Evolutionary conservation across 2,329 filamentous ascomycete genomes (phyloP).

Genomic region (Pleomassaria siparia): DNA sequence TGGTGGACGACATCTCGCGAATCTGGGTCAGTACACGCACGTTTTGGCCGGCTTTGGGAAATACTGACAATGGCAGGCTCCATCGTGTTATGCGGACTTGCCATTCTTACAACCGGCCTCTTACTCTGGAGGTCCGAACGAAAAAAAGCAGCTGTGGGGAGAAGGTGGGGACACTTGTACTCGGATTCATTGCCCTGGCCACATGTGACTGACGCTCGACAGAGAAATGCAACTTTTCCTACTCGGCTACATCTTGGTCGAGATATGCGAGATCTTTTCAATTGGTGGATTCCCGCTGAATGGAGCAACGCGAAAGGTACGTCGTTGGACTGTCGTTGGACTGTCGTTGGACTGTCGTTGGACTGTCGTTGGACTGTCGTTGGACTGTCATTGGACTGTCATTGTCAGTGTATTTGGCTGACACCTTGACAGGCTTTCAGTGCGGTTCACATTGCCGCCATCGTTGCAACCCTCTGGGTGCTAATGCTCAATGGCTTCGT

Average conservation of each 20-base stretch:
- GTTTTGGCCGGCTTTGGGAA: slow-evolving; percentile 5
- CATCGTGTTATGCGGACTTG: slow-evolving; percentile 77
- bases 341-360: neutral
- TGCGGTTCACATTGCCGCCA: slow-evolving; percentile 85
- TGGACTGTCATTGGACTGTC: too few species aligned
- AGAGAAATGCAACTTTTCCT: slow-evolving; percentile 98
- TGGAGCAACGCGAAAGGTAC: slow-evolving; percentile 69
- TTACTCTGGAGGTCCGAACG: slow-evolving; percentile 79
- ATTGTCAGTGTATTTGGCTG: slow-evolving; percentile 7
- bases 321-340: too few species aligned
- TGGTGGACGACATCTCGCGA: slow-evolving; percentile 68
- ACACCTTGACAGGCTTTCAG: slow-evolving; percentile 69
- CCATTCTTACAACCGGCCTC: slow-evolving; percentile 67
- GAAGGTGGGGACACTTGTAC: slow-evolving; percentile 66
- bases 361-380: too few species aligned
- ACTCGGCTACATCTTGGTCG: slow-evolving; percentile 78
- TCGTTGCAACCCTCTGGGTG: slow-evolving; percentile 86
- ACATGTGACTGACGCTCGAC: slow-evolving; percentile 25
- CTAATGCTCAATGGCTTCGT: slow-evolving; percentile 89
- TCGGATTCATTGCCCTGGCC: slow-evolving; percentile 1
- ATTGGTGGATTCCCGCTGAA: slow-evolving; percentile 84
- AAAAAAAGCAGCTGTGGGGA: slow-evolving; percentile 90
- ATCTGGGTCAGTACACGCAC: slow-evolving; percentile 67
- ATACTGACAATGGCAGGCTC: slow-evolving; percentile 63
- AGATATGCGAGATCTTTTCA: slow-evolving; percentile 95